These are phyloP conservation scores for Hibiscus syriacus DNA, from an alignment of 345 rosid species.

Conservation along the genomic window DNA sequence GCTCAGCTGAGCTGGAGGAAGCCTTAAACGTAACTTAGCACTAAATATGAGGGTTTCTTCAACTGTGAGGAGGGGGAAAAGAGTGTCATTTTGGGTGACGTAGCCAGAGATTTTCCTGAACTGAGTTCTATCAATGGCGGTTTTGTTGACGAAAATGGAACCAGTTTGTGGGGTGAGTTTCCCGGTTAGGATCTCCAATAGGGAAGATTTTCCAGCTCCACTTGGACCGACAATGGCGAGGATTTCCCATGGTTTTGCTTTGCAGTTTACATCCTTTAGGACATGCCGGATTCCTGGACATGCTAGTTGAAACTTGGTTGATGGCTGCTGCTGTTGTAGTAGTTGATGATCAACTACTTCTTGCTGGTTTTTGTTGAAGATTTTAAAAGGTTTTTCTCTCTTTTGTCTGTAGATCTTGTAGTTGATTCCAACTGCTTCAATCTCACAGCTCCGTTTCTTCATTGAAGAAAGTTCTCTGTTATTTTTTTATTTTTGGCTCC, in stretches of 20 bases:
- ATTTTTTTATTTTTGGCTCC: not conserved
- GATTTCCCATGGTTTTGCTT: conserved; percentile 90
- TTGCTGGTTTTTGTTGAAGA: conserved; percentile 29
- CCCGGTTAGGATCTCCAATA: conserved; percentile 77
- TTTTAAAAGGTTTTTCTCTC: conserved; percentile 22
- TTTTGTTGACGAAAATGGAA: conserved; percentile 52
- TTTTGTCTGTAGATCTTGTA: conserved; percentile 39
- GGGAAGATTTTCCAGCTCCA: conserved; percentile 87
- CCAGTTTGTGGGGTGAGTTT: conserved; percentile 55
- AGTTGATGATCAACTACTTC: conserved; percentile 19
- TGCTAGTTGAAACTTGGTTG: conserved; percentile 19
- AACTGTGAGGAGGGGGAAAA: conserved; percentile 86
- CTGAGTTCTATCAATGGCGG: conserved; percentile 53
- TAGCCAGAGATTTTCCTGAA: conserved; percentile 80
- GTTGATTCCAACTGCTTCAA: conserved; percentile 65
- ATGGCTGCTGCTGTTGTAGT: too few species aligned
- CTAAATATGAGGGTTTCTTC: conserved; percentile 91
- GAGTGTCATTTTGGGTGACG: conserved; percentile 80
- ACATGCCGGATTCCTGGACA: conserved; percentile 36
- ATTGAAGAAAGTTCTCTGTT: conserved; percentile 34
- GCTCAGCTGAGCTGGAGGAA: conserved; percentile 41
- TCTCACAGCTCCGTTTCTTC: conserved; percentile 84
- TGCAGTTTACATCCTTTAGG: conserved; percentile 64
- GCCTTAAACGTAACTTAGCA: conserved; percentile 68
- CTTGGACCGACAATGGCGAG: conserved; percentile 93